Conservation (phyloP, 495 filamentous ascomycete species). For the Podospora sp. region DNA sequence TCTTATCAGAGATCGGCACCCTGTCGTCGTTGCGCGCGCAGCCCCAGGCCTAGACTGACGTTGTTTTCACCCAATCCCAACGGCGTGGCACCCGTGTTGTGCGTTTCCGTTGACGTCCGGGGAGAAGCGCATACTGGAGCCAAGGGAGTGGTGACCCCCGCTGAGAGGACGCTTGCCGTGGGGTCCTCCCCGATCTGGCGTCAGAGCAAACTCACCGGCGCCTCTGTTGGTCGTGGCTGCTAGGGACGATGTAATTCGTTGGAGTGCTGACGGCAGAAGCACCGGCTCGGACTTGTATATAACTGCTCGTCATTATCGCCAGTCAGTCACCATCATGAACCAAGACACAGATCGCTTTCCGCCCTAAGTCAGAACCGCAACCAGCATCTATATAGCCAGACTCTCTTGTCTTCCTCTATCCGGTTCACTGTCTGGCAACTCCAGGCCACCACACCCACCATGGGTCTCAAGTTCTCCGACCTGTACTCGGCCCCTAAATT, state of each 20-base stretch:
- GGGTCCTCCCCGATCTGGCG: background rate
- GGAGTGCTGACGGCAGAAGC: background rate
- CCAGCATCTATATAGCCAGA: background rate
- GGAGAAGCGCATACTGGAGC: conserved; percentile 13
- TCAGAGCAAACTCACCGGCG: background rate
- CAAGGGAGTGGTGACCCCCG: background rate
- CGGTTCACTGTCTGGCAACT: background rate
- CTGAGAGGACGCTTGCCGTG: background rate
- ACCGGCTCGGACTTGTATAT: background rate
- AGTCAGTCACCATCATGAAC: no score
- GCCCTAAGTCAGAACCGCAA: no score
- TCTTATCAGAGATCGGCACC: conserved; percentile 25
- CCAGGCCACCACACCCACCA: conserved; percentile 20
- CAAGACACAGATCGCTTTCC: no score
- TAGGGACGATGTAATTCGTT: no score
- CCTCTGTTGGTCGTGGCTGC: background rate
- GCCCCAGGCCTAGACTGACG: background rate
- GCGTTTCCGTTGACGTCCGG: conserved; percentile 22
- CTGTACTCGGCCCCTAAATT: conserved; percentile 63
- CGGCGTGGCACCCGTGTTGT: conserved; percentile 12
- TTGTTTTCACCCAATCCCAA: conserved; percentile 13
- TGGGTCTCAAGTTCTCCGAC: conserved; percentile 49
- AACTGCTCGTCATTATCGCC: no score
- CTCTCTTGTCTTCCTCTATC: background rate
- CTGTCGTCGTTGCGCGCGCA: conserved; percentile 3